Evolutionary conservation across 352 stramenopile species (phyloP).

Genomic region (Globisporangium parvum): DNA sequence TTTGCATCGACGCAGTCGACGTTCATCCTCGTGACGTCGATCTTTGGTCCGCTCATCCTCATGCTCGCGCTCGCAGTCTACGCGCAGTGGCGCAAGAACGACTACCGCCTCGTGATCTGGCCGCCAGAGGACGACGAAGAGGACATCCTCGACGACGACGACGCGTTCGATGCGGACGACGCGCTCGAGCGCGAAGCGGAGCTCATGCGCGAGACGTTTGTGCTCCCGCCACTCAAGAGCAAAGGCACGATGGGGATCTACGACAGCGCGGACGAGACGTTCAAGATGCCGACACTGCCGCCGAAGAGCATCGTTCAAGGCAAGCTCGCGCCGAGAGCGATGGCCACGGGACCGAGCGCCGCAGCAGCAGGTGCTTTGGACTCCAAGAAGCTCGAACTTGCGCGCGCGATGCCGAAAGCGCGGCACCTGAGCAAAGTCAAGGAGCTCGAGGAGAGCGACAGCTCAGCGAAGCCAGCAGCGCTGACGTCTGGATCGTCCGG

Average conservation of each 20-base stretch:
- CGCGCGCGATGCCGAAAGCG: not conserved
- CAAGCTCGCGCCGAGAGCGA: conserved; percentile 8
- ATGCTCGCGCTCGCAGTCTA: conserved; percentile 74
- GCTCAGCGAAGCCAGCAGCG: not conserved
- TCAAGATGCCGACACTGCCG: conserved; percentile 76
- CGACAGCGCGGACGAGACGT: conserved; percentile 51
- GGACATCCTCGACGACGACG: conserved; percentile 72
- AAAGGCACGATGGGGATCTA: conserved; percentile 51
- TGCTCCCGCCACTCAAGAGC: conserved; percentile 65
- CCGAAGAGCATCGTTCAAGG: conserved; percentile 33
- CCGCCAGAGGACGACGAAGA: conserved; percentile 76
- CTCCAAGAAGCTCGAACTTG: not conserved
- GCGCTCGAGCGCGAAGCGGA: conserved; percentile 71
- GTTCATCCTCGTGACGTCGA: conserved; percentile 71
- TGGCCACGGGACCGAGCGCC: not conserved
- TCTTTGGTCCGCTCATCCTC: conserved; percentile 72
- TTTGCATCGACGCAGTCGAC: conserved; percentile 69
- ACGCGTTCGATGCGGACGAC: conserved; percentile 61
- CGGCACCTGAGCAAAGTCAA: conserved; percentile 5
- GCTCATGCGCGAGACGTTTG: conserved; percentile 71
- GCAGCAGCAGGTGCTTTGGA: not conserved
- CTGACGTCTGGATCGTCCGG: not conserved
- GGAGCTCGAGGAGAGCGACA: not conserved
- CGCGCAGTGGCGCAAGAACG: conserved; percentile 73
- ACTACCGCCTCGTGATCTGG: conserved; percentile 81